Evolutionary conservation across 371 early-diverging fungal species (phyloP), one percentile per base, ranked within the genome.

Genomic region (Apophysomyces elegans): DNA sequence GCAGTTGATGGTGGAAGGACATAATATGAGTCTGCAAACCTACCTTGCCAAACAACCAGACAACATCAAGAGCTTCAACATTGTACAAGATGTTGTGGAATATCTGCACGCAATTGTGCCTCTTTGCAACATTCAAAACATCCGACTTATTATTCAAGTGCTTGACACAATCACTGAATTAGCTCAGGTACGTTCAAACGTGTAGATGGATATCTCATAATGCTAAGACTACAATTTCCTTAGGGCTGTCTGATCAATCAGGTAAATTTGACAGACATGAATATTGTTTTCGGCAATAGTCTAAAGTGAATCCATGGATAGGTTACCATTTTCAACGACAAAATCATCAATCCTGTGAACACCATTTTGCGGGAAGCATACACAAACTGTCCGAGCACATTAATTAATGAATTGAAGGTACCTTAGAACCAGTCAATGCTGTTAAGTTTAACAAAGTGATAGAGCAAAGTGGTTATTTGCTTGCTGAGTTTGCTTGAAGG

Each of bases 1-100:
- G 7, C 87, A 86, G 59, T 58, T 86, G 38, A 72, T 86, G 67
- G 84, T 83, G 0, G 87, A 86, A 66, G 87, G 87, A 5, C 87
- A 86, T 62, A 84, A 84, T 61, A 70, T 80, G 56, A 67, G 65
- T 35, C 58, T 86, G n/a, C 87, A 86, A 50, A 79, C 73, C 3
- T 86, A 86, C 46, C 62, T 84, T 45, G 75, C 83, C 0, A 66
- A 72, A 37, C 87, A 86, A 37, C 83, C 83, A 1, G 87, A 86
- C 61, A 86, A 86, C 69, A 75, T 85, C 63, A 83, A 84, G 56
- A 78, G 84, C 26, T 85, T 86, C 59, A 81, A 86, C 63, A 71
- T 86, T 43, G 83, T 86, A 12, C 73, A 76, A 41, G 83, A 81
- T 59, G 80, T 83, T 5, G 85, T 86, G 2, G 84, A 86, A 32